Percentiles rank a stretch among this genome's conserved stretches.
These are phyloP conservation scores for Aphanomyces stellatus DNA, from an alignment of 352 stramenopile species.

Conservation along the genomic window DNA sequence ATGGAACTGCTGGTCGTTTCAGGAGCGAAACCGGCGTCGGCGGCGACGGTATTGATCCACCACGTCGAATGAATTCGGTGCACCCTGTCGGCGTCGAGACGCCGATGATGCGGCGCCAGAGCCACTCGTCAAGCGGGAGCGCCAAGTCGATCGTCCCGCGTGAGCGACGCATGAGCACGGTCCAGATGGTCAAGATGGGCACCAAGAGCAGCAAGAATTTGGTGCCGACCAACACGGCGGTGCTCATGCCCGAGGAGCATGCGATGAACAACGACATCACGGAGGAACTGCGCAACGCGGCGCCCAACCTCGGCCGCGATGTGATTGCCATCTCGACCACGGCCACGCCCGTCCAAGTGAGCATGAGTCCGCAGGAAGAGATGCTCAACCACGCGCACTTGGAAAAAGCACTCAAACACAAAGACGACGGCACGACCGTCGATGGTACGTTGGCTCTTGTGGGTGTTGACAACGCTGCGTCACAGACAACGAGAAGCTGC, in stretches of 20 bases:
- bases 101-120: not conserved
- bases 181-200: slow-evolving; percentile 19
- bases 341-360: slow-evolving; percentile 14
- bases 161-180: slow-evolving; percentile 7
- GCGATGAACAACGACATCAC: slow-evolving; percentile 4
- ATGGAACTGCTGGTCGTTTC: not conserved
- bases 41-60: too few species aligned
- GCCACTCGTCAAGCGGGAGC: too few species aligned
- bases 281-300: slow-evolving; percentile 9
- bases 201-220: slow-evolving; percentile 3
- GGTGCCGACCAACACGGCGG: not conserved
- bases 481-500: not conserved
- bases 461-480: too few species aligned
- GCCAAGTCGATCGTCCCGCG: too few species aligned
- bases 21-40: too few species aligned
- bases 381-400: slow-evolving; percentile 17
- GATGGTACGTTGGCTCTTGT: too few species aligned
- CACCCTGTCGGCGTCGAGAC: not conserved
- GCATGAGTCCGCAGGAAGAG: slow-evolving; percentile 19
- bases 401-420: slow-evolving; percentile 11
- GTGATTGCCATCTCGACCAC: slow-evolving; percentile 20
- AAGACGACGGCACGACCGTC: not conserved
- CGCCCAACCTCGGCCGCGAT: slow-evolving; percentile 10
- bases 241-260: not conserved
- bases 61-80: too few species aligned